Percentiles rank a stretch among this genome's conserved stretches.
phyloP scores from a whole-genome alignment of 805 yeast species.

The Ogataea corticis region DNA sequence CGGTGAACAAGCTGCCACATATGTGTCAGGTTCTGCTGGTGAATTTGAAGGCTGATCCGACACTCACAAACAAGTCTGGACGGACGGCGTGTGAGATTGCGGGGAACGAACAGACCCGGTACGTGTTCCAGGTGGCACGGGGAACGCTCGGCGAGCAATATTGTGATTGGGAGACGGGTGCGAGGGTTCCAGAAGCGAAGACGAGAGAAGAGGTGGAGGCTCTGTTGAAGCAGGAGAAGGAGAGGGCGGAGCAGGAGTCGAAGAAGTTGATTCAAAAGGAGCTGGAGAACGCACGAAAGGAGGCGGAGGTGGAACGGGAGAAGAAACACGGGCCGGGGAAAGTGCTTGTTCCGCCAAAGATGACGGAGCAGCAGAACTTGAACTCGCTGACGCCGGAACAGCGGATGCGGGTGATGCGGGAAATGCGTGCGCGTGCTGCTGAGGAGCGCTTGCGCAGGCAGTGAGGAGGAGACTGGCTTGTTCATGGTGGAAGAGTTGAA shows the following conservation, averaged over 20 bases:
- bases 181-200: slow-evolving; percentile 63
- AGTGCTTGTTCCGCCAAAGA: slow-evolving; percentile 16
- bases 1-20: slow-evolving; percentile 64
- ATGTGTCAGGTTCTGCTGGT: slow-evolving; percentile 65
- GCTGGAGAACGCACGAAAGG: slow-evolving; percentile 41
- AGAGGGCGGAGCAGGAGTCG: slow-evolving; percentile 40
- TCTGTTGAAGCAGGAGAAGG: slow-evolving; percentile 36
- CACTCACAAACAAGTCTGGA: slow-evolving; percentile 49
- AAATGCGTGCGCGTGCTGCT: slow-evolving; percentile 94
- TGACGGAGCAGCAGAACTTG: slow-evolving; percentile 43
- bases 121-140: slow-evolving; percentile 70
- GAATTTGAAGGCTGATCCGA: slow-evolving; percentile 71
- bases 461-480: too few relatives aligned
- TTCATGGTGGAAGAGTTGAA: too few relatives aligned
- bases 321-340: slow-evolving; percentile 40
- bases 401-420: slow-evolving; percentile 78
- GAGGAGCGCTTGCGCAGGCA: slow-evolving; percentile 65
- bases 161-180: slow-evolving; percentile 63
- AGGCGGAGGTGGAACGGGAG: slow-evolving; percentile 33
- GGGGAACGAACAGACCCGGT: slow-evolving; percentile 43
- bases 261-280: slow-evolving; percentile 44
- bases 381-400: slow-evolving; percentile 74
- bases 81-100: slow-evolving; percentile 73
- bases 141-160: slow-evolving; percentile 62
- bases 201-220: slow-evolving; percentile 57